These are phyloP conservation scores for Schwanniomyces polymorphus DNA, from an alignment of 805 yeast genomes.

Conservation along the genomic window DNA sequence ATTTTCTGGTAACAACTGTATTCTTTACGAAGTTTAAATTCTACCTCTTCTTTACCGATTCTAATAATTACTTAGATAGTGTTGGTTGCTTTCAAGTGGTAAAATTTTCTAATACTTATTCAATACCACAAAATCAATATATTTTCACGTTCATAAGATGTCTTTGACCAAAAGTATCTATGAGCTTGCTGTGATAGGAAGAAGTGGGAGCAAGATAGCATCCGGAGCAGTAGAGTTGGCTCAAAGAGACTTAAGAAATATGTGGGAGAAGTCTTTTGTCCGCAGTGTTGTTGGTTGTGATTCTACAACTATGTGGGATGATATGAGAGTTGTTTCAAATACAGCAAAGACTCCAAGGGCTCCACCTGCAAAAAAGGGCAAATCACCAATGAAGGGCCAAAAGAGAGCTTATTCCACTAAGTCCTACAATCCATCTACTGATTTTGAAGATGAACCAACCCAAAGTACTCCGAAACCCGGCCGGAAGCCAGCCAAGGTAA, in stretches of 20 bases:
- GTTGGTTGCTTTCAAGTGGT: neutral
- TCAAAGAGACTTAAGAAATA: slow-evolving; percentile 16
- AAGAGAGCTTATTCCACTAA: slow-evolving; percentile 15
- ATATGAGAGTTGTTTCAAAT: slow-evolving; percentile 4
- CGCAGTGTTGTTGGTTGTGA: slow-evolving; percentile 20
- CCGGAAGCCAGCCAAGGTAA: slow-evolving; percentile 6
- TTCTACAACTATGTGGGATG: slow-evolving; percentile 24
- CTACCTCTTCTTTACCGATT: neutral
- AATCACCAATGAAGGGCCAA: neutral
- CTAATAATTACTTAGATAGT: neutral
- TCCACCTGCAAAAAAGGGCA: slow-evolving; percentile 1
- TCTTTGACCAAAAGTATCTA: slow-evolving; percentile 12
- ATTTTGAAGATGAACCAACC: slow-evolving; percentile 2
- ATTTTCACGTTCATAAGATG: slow-evolving; percentile 4
- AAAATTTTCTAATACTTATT: neutral
- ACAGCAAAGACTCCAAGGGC: slow-evolving; percentile 6
- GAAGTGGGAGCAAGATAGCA: slow-evolving; percentile 20
- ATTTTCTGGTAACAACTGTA: neutral
- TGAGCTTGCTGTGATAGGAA: slow-evolving; percentile 25
- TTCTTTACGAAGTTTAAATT: neutral
- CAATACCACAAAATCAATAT: neutral
- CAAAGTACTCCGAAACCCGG: neutral
- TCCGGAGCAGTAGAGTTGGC: slow-evolving; percentile 15
- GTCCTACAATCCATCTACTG: slow-evolving; percentile 8
- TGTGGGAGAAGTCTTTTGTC: slow-evolving; percentile 20